Evolutionary conservation across 306 rosid species (phyloP).

Genomic region (Glycine tomentella): DNA sequence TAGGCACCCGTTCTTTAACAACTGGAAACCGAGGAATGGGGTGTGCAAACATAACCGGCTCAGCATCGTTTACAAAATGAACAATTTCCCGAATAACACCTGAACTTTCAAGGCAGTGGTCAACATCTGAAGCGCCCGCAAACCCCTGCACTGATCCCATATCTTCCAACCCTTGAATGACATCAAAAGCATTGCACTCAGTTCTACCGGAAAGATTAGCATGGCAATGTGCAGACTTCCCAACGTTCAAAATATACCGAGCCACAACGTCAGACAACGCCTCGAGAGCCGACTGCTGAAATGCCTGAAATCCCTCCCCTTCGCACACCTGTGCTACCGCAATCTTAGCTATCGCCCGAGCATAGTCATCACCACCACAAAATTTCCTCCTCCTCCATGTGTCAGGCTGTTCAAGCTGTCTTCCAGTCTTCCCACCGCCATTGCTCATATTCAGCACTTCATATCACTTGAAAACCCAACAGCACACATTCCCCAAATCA

Average conservation of each 20-base stretch:
- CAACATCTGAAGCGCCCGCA: constrained; percentile 73
- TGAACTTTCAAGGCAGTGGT: constrained; percentile 73
- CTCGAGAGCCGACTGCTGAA: constrained; percentile 81
- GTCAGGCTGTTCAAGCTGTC: constrained; percentile 63
- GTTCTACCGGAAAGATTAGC: constrained; percentile 81
- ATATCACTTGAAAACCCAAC: constrained; percentile 61
- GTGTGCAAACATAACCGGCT: constrained; percentile 63
- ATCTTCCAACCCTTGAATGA: constrained; percentile 84
- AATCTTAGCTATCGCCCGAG: constrained; percentile 58
- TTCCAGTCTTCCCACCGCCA: constrained; percentile 88
- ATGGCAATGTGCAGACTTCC: constrained; percentile 64
- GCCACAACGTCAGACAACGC: constrained; percentile 61
- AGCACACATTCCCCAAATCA: constrained; percentile 48
- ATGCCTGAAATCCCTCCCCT: constrained; percentile 76
- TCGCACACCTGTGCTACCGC: constrained; percentile 81
- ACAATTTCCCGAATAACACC: constrained; percentile 61
- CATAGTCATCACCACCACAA: constrained; percentile 71
- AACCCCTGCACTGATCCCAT: constrained; percentile 73
- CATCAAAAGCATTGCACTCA: constrained; percentile 71
- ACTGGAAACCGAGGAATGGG: constrained; percentile 73
- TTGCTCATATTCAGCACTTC: constrained; percentile 93
- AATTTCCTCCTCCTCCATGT: constrained; percentile 54
- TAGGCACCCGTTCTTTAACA: constrained; percentile 60
- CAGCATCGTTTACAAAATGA: constrained; percentile 55
- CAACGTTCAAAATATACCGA: constrained; percentile 64